These are phyloP conservation scores for Cladosporium sp. DNA, from an alignment of 2,329 filamentous ascomycete species.

Conservation along the genomic window DNA sequence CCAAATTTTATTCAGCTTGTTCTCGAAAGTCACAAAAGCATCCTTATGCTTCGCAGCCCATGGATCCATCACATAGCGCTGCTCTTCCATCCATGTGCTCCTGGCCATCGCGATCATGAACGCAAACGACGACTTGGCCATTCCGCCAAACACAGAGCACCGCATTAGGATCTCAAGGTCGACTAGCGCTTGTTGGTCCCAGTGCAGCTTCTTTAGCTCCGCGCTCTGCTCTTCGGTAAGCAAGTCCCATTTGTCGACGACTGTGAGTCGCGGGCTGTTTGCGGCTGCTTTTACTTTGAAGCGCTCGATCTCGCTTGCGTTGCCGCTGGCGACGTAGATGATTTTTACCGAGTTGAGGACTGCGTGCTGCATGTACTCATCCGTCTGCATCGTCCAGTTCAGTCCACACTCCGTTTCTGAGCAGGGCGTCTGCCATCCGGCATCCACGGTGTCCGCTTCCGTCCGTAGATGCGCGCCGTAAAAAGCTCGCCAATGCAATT, in stretches of 20 bases:
- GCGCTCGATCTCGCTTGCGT: conserved; percentile 32
- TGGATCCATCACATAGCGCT: conserved; percentile 10
- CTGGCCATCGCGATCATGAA: conserved; percentile 44
- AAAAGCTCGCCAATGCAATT: conserved; percentile 25
- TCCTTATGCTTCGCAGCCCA: conserved; percentile 7
- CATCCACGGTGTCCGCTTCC: conserved; percentile 27
- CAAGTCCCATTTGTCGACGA: conserved; percentile 41
- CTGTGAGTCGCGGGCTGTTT: conserved; percentile 33
- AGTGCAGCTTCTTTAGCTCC: conserved; percentile 35
- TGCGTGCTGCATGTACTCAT: conserved; percentile 33
- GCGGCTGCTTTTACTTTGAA: conserved; percentile 33
- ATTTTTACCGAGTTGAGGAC: conserved; percentile 22
- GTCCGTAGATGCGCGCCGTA: conserved; percentile 36
- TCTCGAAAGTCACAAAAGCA: conserved; percentile 16
- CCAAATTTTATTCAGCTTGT: conserved; percentile 21
- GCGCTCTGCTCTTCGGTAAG: conserved; percentile 34
- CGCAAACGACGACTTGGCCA: conserved; percentile 40
- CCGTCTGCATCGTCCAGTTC: conserved; percentile 30
- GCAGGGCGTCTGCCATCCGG: conserved; percentile 21
- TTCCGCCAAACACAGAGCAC: conserved; percentile 40
- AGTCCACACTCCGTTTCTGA: conserved; percentile 8
- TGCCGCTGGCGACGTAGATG: conserved; percentile 42
- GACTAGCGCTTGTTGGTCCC: conserved; percentile 47
- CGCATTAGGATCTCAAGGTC: conserved; percentile 47
- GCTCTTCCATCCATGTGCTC: conserved; percentile 21